Percentiles rank a stretch among this genome's conserved stretches.
Evolutionary conservation across 768 basidiomycete species (phyloP).

Genomic region (Asterophora lycoperdoides): DNA sequence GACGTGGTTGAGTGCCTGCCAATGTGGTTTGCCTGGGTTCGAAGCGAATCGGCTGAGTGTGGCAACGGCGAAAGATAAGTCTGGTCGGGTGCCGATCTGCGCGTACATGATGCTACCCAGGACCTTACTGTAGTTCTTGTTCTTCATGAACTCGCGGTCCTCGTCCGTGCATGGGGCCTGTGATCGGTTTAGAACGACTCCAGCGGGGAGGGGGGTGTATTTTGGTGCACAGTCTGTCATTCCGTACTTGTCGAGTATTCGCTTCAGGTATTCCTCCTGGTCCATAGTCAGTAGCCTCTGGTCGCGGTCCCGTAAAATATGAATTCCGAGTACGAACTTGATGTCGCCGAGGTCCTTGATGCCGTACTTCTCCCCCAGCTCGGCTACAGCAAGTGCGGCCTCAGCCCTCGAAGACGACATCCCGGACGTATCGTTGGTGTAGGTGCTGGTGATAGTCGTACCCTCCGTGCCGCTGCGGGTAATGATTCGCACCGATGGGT

Average conservation of each 20-base stretch:
- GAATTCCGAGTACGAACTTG: background rate
- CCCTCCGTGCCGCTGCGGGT: background rate
- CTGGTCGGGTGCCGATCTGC: background rate
- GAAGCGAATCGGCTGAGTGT: no score
- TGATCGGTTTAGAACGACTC: background rate
- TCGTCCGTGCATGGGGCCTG: background rate
- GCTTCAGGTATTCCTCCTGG: slow-evolving; percentile 3
- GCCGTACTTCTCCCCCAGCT: slow-evolving; percentile 1
- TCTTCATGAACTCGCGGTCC: no score
- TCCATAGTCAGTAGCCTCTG: background rate
- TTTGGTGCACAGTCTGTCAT: no score
- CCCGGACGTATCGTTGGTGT: background rate
- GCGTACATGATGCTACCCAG: background rate
- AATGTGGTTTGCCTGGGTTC: background rate
- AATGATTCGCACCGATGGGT: slow-evolving; percentile 11
- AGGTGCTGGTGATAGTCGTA: slow-evolving; percentile 14
- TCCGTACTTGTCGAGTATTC: background rate
- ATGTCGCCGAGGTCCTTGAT: slow-evolving; percentile 6
- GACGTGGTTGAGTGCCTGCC: background rate
- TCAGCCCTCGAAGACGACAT: background rate
- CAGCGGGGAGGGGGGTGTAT: background rate
- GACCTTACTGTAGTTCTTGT: no score
- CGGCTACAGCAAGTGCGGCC: background rate
- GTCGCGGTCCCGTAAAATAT: background rate
- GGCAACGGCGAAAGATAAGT: background rate